Base-by-base conservation (phyloP, 768 basidiomycete genomes). In the Gelatoporia subvermispora region DNA sequence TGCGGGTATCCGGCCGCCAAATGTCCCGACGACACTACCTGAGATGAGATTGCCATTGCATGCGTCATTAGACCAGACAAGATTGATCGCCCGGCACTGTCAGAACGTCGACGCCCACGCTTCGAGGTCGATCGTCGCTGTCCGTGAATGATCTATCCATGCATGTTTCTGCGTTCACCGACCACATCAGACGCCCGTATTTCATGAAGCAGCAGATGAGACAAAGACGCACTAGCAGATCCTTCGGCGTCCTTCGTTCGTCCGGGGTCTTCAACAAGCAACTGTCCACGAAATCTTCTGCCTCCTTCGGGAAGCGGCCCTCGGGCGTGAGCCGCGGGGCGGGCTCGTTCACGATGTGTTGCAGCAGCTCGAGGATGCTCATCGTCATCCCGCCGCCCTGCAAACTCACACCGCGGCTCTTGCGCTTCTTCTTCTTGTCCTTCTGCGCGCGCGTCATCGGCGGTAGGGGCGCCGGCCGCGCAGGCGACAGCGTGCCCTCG, bases 331-430 rank as follows among this genome's bases (percentile, higher is more conserved):
- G 67, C 61, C 80, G 75, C 36, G 96, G 96, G 22, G 96, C 95
- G 49, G 95, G 93, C 70, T 98, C 96, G 62, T 98, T 97, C 45
- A 99, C 96, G 59, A 99, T 98, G 64, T 97, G 93, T 64, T 98
- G 96, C 53, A 99, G 71, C 45, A 99, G 67, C 70, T 99, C 96
- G 56, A 99, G 70, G 66, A 99, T 98, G 60, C 87, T 90, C 94
- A 99, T 97, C 56, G 93, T 96, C 87, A 92, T 93, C 24, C 88
- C 89, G 1, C 92, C 90, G 34, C 95, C 95, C 64, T 94, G 92
- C 55, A 96, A 69, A 57, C 85, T 89, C 48, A 97, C 95, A 41
- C 95, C 95, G 59, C 82, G 88, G 63, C 87, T 90, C 78, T 91
- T 92, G 61, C 86, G 73, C 68, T 85, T 87, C 56, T 88, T 87